phyloP scores from a whole-genome alignment of 2,329 filamentous ascomycete species.

The Botrytis tulipae region DNA sequence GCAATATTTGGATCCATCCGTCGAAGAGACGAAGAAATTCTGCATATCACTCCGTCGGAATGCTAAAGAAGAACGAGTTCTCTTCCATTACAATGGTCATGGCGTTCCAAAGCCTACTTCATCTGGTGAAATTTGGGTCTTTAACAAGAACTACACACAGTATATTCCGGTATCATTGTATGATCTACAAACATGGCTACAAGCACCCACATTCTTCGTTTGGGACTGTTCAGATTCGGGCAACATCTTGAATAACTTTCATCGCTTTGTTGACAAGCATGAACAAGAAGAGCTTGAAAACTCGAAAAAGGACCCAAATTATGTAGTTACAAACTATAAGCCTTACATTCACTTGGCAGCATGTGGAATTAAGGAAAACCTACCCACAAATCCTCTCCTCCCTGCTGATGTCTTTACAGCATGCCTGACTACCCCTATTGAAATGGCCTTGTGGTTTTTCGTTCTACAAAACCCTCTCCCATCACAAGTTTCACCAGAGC shows the following conservation, averaged over 20 bases:
- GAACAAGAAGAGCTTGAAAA: constrained; percentile 82
- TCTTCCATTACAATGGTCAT: constrained; percentile 99
- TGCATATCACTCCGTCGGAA: constrained; percentile 86
- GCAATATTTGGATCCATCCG: constrained; percentile 91
- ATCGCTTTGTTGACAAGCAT: constrained; percentile 92
- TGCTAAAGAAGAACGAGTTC: constrained; percentile 89
- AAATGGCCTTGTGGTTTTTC: constrained; percentile 96
- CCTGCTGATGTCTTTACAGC: constrained; percentile 95
- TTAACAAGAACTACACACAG: constrained; percentile 98
- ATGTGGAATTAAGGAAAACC: constrained; percentile 83
- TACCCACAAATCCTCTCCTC: constrained; percentile 90
- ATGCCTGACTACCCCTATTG: constrained; percentile 93
- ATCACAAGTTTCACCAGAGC: constrained; percentile 68
- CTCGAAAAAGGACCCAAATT: constrained; percentile 73
- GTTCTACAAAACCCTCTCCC: constrained; percentile 77
- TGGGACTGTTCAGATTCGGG: constrained; percentile 98
- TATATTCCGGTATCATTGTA: constrained; percentile 97
- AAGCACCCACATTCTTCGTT: constrained; percentile 92
- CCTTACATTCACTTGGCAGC: constrained; percentile 87
- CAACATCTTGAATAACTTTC: constrained; percentile 92
- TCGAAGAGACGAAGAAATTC: constrained; percentile 97
- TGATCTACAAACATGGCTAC: constrained; percentile 92
- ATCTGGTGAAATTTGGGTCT: constrained; percentile 98
- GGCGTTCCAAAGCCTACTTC: constrained; percentile 93
- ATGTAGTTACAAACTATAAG: constrained; percentile 69